Conservation (phyloP, 139 green algal genomes). For the Eudorina sp. region DNA sequence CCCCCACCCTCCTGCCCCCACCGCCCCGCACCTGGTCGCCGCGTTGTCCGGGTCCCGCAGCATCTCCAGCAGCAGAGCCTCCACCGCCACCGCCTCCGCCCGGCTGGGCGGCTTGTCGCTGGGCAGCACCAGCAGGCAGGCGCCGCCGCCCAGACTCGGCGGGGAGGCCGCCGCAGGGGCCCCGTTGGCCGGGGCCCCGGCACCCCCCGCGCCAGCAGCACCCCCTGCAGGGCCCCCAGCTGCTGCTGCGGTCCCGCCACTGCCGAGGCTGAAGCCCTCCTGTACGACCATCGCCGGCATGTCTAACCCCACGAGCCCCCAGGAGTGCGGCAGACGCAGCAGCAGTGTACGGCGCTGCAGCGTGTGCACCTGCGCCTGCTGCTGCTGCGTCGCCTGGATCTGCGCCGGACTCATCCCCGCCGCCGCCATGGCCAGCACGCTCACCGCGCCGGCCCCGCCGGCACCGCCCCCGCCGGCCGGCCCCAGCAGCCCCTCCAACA, state of each 20-base stretch:
- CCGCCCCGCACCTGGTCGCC: constrained; percentile 1
- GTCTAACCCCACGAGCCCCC: constrained; percentile 21
- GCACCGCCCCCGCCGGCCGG: background rate
- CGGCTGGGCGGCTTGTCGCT: constrained; percentile 68
- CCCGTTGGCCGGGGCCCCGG: background rate
- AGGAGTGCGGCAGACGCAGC: constrained; percentile 35
- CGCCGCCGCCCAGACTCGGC: constrained; percentile 48
- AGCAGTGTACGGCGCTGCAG: constrained; percentile 49
- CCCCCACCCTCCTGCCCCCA: too few relatives aligned
- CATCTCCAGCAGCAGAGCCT: constrained; percentile 60
- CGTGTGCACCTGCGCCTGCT: constrained; percentile 25
- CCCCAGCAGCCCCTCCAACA: constrained; percentile 9
- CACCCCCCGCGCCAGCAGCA: background rate
- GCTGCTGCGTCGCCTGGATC: constrained; percentile 21
- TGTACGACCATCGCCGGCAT: constrained; percentile 57
- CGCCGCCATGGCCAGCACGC: background rate
- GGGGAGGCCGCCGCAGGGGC: constrained; percentile 13
- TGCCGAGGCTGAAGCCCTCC: too few relatives aligned
- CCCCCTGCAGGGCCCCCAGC: too few relatives aligned
- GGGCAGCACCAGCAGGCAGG: constrained; percentile 74
- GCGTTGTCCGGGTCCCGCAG: constrained; percentile 53
- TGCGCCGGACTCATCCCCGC: background rate
- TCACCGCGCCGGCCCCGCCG: background rate
- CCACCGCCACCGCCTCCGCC: constrained; percentile 49
- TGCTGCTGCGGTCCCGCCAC: too few relatives aligned